Conservation (phyloP, 169 alveolate species). For the Plasmodium blacklocki region DNA sequence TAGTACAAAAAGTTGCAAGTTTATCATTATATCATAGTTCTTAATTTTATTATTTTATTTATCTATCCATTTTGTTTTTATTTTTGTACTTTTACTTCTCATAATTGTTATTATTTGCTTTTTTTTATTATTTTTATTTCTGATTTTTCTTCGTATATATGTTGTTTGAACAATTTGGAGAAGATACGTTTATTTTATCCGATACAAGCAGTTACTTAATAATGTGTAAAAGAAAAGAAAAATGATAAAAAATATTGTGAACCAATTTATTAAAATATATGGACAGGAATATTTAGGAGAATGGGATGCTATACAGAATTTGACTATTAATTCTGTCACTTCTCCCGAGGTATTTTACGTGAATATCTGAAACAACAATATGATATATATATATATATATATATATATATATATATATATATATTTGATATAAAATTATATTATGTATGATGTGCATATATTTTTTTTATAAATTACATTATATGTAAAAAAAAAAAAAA, state of each 20-base stretch:
- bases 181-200: background rate
- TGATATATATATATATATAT: background rate
- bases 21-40: no score
- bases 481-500: background rate
- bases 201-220: background rate
- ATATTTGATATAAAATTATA: no score
- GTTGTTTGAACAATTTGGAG: no score
- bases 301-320: constrained; percentile 85
- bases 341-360: constrained; percentile 79
- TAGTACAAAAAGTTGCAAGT: no score
- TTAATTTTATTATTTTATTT: no score
- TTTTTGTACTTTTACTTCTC: no score
- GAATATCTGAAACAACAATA: background rate
- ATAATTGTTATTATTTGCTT: no score
- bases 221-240: constrained; percentile 12
- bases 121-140: no score
- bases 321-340: constrained; percentile 82
- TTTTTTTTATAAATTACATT: background rate
- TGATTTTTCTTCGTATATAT: no score
- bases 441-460: background rate
- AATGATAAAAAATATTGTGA: constrained; percentile 81
- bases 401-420: background rate
- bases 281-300: constrained; percentile 85
- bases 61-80: no score
- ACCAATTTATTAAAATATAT: constrained; percentile 81